These are phyloP conservation scores for Rhizopogon vinicolor DNA, from an alignment of 768 basidiomycete genomes.

Conservation along the genomic window DNA sequence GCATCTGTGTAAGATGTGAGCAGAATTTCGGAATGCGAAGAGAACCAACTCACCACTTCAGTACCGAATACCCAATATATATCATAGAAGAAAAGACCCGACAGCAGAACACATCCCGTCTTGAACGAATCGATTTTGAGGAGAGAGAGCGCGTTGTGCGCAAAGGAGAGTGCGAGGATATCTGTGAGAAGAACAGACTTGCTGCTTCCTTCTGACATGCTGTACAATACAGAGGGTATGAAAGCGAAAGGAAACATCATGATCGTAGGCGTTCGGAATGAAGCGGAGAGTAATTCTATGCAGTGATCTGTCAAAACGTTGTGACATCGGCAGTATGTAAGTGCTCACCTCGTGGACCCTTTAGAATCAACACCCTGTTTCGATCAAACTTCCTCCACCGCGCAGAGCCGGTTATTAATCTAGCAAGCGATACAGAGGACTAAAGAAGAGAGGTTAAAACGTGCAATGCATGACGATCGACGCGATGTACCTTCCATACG, in stretches of 20 bases:
- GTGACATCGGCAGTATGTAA: not conserved
- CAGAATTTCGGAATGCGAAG: not conserved
- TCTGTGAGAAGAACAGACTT: slow-evolving; percentile 76
- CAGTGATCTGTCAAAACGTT: slow-evolving; percentile 10
- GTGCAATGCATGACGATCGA: not conserved
- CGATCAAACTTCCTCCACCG: slow-evolving; percentile 58
- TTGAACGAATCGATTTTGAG: slow-evolving; percentile 86
- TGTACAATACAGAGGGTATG: slow-evolving; percentile 63
- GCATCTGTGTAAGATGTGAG: slow-evolving; percentile 56
- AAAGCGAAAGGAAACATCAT: slow-evolving; percentile 54
- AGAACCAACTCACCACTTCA: slow-evolving; percentile 58
- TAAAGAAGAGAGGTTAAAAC: slow-evolving; percentile 14
- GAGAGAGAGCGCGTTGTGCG: slow-evolving; percentile 72
- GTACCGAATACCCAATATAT: slow-evolving; percentile 95
- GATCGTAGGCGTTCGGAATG: slow-evolving; percentile 55
- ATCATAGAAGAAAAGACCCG: slow-evolving; percentile 89
- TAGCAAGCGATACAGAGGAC: slow-evolving; percentile 49
- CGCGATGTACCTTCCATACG: slow-evolving; percentile 58
- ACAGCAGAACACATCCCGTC: slow-evolving; percentile 79
- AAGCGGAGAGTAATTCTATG: slow-evolving; percentile 34
- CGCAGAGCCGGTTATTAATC: slow-evolving; percentile 42
- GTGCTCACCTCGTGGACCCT: slow-evolving; percentile 37
- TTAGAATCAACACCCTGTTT: slow-evolving; percentile 39
- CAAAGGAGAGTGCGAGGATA: slow-evolving; percentile 71
- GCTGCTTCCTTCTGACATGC: slow-evolving; percentile 35